Conservation (phyloP, 176 grass and related monocot species). For the Bothriochloa decipiens region DNA sequence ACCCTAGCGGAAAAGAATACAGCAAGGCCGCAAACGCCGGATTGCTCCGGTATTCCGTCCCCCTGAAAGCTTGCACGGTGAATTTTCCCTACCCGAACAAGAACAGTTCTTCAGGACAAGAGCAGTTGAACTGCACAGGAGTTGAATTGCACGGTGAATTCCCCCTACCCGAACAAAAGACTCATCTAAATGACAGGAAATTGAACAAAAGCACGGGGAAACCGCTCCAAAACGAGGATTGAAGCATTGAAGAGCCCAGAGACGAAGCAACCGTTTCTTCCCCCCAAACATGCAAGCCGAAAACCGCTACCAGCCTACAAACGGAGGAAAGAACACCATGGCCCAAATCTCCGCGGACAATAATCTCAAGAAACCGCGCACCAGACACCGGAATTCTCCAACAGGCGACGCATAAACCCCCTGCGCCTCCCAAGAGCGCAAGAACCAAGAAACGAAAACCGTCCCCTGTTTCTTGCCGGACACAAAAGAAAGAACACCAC, state of each 20-base stretch:
- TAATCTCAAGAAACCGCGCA: not conserved
- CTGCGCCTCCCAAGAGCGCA: not conserved
- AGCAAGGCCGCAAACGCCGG: not conserved
- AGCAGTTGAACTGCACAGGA: slow-evolving; percentile 27
- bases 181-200: not conserved
- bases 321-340: not conserved
- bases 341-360: not conserved
- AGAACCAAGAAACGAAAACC: not conserved
- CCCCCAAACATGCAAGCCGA: not conserved
- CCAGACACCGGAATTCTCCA: not conserved
- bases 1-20: not conserved
- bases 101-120: not conserved
- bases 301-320: not conserved
- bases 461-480: not conserved
- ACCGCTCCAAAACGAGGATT: not conserved
- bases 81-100: no score
- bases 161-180: not conserved
- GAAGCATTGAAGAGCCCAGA: not conserved
- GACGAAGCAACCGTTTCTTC: not conserved
- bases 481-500: not conserved
- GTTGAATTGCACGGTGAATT: slow-evolving; percentile 27
- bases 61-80: not conserved
- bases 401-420: slow-evolving; percentile 14
- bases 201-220: not conserved
- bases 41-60: not conserved